Percentiles rank a stretch among this genome's conserved stretches.
Evolutionary conservation across 176 grass and related monocot species (phyloP).

Genomic region (Miscanthus lutarioriparius): DNA sequence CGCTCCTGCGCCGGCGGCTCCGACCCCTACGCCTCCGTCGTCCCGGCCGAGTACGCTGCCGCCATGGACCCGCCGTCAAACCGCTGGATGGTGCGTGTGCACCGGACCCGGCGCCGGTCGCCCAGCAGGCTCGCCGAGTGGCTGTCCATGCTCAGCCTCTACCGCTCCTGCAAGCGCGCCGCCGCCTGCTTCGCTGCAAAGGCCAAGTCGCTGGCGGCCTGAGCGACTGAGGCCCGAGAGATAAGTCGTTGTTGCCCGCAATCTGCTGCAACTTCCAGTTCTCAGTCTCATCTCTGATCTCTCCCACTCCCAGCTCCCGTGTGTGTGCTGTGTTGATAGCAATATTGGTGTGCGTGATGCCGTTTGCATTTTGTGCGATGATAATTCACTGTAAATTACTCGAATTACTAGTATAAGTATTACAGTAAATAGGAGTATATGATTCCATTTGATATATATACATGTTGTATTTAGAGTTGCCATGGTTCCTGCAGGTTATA

Average conservation of each 20-base stretch:
- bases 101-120: neutral
- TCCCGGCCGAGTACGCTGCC: conserved; percentile 41
- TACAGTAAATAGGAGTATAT: neutral
- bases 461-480: neutral
- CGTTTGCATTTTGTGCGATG: neutral
- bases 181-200: conserved; percentile 44
- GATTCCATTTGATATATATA: neutral
- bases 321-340: neutral
- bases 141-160: conserved; percentile 47
- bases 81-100: neutral
- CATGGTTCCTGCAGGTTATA: neutral
- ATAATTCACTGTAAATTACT: conserved; percentile 35
- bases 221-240: neutral
- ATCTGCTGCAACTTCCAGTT: neutral
- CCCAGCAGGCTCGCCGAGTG: conserved; percentile 35
- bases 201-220: conserved; percentile 1
- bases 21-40: conserved; percentile 41
- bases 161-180: conserved; percentile 59
- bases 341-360: neutral
- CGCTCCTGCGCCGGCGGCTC: conserved; percentile 5
- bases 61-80: neutral
- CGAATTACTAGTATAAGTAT: neutral
- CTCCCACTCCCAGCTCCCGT: neutral
- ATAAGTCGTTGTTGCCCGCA: neutral
- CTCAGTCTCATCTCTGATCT: neutral